A percentile compares a stretch with the other conserved stretches of the same genome.
These are phyloP conservation scores for Toxicodendron radicans DNA, from an alignment of 345 rosid species.

Conservation along the genomic window DNA sequence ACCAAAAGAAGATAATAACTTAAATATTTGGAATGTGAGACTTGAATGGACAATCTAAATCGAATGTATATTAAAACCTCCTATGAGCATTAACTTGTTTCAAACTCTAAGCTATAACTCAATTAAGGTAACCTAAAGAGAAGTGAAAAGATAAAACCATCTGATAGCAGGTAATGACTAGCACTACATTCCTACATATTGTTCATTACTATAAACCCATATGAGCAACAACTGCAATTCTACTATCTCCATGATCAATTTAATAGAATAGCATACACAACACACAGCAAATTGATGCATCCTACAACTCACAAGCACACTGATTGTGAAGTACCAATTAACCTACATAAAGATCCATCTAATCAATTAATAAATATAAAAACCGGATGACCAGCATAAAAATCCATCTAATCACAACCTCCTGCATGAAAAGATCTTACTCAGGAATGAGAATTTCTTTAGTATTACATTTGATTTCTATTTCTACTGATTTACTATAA, in stretches of 20 bases:
- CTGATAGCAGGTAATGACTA: neutral
- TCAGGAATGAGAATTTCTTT: neutral
- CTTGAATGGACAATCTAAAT: too few species aligned
- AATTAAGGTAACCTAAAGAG: neutral
- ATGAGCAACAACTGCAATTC: neutral
- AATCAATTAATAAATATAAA: neutral
- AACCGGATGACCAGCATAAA: neutral
- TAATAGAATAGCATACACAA: neutral
- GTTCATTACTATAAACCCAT: neutral
- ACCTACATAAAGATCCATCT: neutral
- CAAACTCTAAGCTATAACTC: neutral
- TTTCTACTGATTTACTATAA: too few species aligned
- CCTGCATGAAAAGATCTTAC: constrained; percentile 1
- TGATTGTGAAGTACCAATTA: neutral
- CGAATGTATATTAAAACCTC: neutral
- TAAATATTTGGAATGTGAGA: too few species aligned
- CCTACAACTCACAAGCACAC: neutral
- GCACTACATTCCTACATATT: neutral
- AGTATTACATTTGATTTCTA: neutral
- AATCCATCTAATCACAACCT: neutral
- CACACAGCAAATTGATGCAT: neutral
- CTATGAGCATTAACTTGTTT: neutral
- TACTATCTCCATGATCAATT: neutral
- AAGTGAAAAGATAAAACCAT: neutral
- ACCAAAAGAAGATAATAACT: too few species aligned